These are phyloP conservation scores for Penicillium polonicum DNA, from an alignment of 2,329 filamentous ascomycete species.

Conservation along the genomic window DNA sequence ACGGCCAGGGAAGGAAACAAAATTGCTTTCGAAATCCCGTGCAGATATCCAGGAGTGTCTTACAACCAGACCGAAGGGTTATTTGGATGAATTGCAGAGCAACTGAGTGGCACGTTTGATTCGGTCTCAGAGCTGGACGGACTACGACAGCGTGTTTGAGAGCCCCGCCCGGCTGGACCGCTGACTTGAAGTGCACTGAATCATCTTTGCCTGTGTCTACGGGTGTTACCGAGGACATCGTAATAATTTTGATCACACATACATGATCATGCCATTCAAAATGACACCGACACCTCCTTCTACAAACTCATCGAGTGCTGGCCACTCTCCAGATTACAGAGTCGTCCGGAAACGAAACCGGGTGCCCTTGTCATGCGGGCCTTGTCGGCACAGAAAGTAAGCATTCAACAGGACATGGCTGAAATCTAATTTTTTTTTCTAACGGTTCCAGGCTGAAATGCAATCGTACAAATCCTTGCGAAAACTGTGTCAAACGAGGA, in stretches of 20 bases:
- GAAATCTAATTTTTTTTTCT: constrained; percentile 1
- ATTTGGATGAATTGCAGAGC: background rate
- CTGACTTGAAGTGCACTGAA: background rate
- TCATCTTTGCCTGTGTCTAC: background rate
- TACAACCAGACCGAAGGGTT: background rate
- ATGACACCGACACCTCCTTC: constrained; percentile 46
- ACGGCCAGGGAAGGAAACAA: background rate
- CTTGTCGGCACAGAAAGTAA: constrained; percentile 89
- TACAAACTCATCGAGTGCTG: constrained; percentile 71
- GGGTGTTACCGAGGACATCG: no score
- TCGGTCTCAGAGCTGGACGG: background rate
- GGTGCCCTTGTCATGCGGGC: constrained; percentile 85
- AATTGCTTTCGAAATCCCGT: background rate
- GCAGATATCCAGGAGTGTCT: background rate
- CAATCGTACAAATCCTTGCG: constrained; percentile 85
- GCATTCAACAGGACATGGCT: constrained; percentile 27
- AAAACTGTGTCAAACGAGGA: constrained; percentile 88
- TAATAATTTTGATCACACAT: background rate
- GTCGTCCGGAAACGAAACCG: constrained; percentile 90
- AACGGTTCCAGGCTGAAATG: constrained; percentile 69
- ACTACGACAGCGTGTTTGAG: background rate
- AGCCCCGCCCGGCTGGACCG: background rate
- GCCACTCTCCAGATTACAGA: constrained; percentile 81
- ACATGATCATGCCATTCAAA: constrained; percentile 14
- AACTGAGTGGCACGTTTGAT: background rate